Conservation (phyloP, 1,284 basidiomycete genomes). For the Moniliophthora roreri region DNA sequence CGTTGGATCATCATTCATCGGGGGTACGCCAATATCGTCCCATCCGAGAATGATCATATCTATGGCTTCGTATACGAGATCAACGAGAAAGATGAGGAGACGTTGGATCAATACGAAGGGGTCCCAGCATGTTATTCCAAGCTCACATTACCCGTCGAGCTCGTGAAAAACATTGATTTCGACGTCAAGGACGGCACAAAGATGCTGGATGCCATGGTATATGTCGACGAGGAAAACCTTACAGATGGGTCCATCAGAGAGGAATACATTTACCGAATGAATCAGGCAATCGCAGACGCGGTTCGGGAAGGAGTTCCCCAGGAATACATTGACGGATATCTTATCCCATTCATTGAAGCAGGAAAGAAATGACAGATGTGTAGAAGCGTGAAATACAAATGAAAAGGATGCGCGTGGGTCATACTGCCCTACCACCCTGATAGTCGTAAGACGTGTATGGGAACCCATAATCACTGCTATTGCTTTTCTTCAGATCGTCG, state of each 20-base stretch:
- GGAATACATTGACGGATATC: slow-evolving; percentile 40
- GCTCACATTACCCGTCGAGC: slow-evolving; percentile 20
- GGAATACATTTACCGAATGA: slow-evolving; percentile 45
- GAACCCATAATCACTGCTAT: neutral
- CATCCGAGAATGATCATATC: slow-evolving; percentile 36
- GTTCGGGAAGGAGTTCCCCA: slow-evolving; percentile 34
- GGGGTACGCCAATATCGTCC: slow-evolving; percentile 43
- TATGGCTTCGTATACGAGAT: slow-evolving; percentile 44
- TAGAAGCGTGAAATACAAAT: neutral
- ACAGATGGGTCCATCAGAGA: slow-evolving; percentile 29
- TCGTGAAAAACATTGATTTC: slow-evolving; percentile 6
- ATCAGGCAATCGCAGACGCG: slow-evolving; percentile 40
- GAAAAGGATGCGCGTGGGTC: no score
- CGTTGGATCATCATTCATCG: slow-evolving; percentile 43
- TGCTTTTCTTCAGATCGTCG: neutral
- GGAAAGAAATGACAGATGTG: neutral
- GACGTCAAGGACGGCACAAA: slow-evolving; percentile 9
- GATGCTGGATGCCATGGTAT: slow-evolving; percentile 33
- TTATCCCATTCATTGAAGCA: slow-evolving; percentile 35
- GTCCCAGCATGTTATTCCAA: slow-evolving; percentile 33
- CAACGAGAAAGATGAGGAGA: slow-evolving; percentile 28
- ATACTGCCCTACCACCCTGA: neutral
- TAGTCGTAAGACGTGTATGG: neutral
- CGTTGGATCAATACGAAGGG: slow-evolving; percentile 33
- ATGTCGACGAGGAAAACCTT: slow-evolving; percentile 34